Conservation (phyloP, 805 yeast species). For the Lachancea sp. region DNA sequence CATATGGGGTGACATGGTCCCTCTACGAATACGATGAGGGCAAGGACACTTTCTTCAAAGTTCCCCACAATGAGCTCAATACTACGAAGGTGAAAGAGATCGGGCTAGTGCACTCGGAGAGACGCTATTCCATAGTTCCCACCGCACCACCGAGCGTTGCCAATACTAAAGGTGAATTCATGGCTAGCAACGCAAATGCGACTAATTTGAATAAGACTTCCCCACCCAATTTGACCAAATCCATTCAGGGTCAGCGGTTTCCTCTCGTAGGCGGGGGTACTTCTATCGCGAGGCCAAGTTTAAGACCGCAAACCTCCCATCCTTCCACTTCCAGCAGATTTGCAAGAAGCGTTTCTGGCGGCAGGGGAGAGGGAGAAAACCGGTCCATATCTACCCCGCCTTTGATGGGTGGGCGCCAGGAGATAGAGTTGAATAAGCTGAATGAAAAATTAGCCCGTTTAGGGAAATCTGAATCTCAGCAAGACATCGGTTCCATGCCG, state of each 20-base stretch:
- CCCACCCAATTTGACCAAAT: constrained; percentile 10
- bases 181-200: constrained; percentile 7
- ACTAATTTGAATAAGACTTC: constrained; percentile 4
- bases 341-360: constrained; percentile 2
- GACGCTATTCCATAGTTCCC: constrained; percentile 69
- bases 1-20: constrained; percentile 92
- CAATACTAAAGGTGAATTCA: constrained; percentile 12
- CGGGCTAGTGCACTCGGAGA: constrained; percentile 60
- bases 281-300: constrained; percentile 4
- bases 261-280: constrained; percentile 7
- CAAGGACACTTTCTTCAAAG: constrained; percentile 69
- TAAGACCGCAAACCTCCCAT: constrained; percentile 7
- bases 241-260: constrained; percentile 10
- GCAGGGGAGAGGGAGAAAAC: not conserved
- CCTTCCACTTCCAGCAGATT: constrained; percentile 7
- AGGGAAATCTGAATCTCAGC: constrained; percentile 12
- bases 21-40: constrained; percentile 80
- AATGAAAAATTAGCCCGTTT: constrained; percentile 30
- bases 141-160: constrained; percentile 50
- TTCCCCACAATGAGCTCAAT: constrained; percentile 39
- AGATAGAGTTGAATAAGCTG: constrained; percentile 27
- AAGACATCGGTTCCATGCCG: constrained; percentile 6
- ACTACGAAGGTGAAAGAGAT: constrained; percentile 57
- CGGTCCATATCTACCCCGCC: constrained; percentile 7
- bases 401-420: constrained; percentile 8